Conservation (phyloP, 805 yeast genomes). For the Saccharomycopsis schoenii region DNA sequence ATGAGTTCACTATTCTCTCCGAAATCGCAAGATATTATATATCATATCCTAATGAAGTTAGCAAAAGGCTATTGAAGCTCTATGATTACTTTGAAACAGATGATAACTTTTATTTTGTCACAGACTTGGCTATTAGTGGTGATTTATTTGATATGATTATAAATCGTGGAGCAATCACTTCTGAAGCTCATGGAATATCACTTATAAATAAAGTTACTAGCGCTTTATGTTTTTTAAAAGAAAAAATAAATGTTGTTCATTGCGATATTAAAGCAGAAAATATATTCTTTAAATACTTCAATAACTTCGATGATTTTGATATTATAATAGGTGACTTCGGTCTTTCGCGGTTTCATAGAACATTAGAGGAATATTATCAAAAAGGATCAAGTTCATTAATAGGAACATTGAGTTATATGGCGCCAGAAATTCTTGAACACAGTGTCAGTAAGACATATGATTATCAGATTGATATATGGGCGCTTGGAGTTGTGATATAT, state of each 20-base stretch:
- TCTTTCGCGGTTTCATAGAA: conserved; percentile 38
- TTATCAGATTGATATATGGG: conserved; percentile 62
- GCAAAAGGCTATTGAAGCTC: conserved; percentile 44
- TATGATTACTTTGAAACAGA: conserved; percentile 64
- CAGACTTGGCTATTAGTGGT: conserved; percentile 60
- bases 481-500: conserved; percentile 62
- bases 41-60: conserved; percentile 1
- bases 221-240: conserved; percentile 50
- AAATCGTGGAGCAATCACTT: conserved; percentile 33
- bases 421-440: conserved; percentile 54
- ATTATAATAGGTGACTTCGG: conserved; percentile 86
- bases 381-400: conserved; percentile 33
- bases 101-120: conserved; percentile 44
- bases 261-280: conserved; percentile 88
- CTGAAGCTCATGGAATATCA: conserved; percentile 38
- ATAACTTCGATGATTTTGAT: conserved; percentile 33
- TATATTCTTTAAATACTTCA: conserved; percentile 49
- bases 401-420: conserved; percentile 69
- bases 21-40: conserved; percentile 38
- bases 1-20: conserved; percentile 50
- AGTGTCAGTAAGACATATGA: conserved; percentile 38
- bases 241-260: conserved; percentile 49
- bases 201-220: conserved; percentile 41
- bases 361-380: conserved; percentile 17
- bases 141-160: conserved; percentile 57